Base-by-base conservation (phyloP, 768 basidiomycete species). In the Pleurotus djamor region DNA sequence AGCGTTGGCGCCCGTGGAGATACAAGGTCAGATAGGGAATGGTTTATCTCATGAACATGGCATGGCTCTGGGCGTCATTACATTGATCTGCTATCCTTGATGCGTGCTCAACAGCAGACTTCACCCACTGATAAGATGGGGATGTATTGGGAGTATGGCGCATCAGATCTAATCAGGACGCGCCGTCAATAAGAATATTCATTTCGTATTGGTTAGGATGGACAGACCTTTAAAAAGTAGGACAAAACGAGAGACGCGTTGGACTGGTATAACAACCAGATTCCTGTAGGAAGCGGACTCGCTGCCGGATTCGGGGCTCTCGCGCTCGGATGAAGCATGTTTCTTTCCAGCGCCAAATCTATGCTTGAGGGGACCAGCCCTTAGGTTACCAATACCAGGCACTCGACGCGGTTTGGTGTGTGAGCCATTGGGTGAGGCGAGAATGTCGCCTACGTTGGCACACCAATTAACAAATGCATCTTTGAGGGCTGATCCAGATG, bases 161-260 rank as follows among this genome's bases (percentile, higher is more conserved):
- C 50, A 80, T 70, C 7, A 88, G 74, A 67, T 85, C 86, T 87
- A 58, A 5, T 52, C n/a, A 52, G 13, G 50, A 48, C 41, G 41
- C 8, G 41, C 12, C 41, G 33, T 41, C 14, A 43, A 16, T 5
- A 7, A 12, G 36, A 10, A 32, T 10, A 43, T 16, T 35, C 4
- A 28, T 28, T 28, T 28, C 21, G 3, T 28, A 28, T 28, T 10
- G 14, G 44, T 35, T 47, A n/a, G 37, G 37, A 50, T 21, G 12
- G 7, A 71, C 75, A 58, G 60, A 85, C 87, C 86, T 76, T 74
- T 80, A 61, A 83, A 87, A 45, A 87, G 71, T 41, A 88, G 66
- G 2, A 82, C 83, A 67, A 88, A 87, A 61, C 87, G 76, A 70
- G 81, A 81, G n/a, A 86, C 77, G 16, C 87, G 75, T 66, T 89